Evolutionary conservation across 805 yeast species (phyloP).

Genomic region (Yamadazyma kitorensis): DNA sequence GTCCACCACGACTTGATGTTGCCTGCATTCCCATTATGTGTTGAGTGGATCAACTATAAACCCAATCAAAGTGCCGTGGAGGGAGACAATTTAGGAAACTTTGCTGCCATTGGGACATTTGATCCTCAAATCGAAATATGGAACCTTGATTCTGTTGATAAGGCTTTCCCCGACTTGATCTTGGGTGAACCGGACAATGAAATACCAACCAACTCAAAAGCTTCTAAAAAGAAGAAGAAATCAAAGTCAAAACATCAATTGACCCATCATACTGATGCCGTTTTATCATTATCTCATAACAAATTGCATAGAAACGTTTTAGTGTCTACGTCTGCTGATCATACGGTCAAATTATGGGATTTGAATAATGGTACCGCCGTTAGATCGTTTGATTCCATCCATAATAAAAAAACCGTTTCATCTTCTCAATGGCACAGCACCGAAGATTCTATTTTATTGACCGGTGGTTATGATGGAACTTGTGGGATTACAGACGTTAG

Average conservation of each 20-base stretch:
- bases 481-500: slow-evolving; percentile 85
- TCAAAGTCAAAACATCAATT: slow-evolving; percentile 50
- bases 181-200: slow-evolving; percentile 69
- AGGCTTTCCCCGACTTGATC: slow-evolving; percentile 91
- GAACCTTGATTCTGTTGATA: slow-evolving; percentile 90
- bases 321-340: slow-evolving; percentile 94
- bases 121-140: slow-evolving; percentile 97
- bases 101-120: slow-evolving; percentile 95
- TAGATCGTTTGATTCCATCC: slow-evolving; percentile 69
- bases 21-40: slow-evolving; percentile 95
- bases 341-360: slow-evolving; percentile 95
- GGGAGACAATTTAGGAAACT: slow-evolving; percentile 64
- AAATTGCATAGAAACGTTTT: slow-evolving; percentile 76
- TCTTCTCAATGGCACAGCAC: slow-evolving; percentile 78
- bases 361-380: slow-evolving; percentile 71
- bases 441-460: slow-evolving; percentile 67
- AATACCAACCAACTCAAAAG: slow-evolving; percentile 38
- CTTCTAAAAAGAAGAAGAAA: slow-evolving; percentile 51
- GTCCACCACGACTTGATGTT: slow-evolving; percentile 97
- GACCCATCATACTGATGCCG: slow-evolving; percentile 91
- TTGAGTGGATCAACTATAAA: slow-evolving; percentile 86
- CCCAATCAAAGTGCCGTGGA: slow-evolving; percentile 48
- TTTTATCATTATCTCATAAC: slow-evolving; percentile 82
- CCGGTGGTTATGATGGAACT: slow-evolving; percentile 92
- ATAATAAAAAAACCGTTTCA: slow-evolving; percentile 78